Evolutionary conservation across 768 basidiomycete species (phyloP).

Genomic region (Hygrocybe punicea): DNA sequence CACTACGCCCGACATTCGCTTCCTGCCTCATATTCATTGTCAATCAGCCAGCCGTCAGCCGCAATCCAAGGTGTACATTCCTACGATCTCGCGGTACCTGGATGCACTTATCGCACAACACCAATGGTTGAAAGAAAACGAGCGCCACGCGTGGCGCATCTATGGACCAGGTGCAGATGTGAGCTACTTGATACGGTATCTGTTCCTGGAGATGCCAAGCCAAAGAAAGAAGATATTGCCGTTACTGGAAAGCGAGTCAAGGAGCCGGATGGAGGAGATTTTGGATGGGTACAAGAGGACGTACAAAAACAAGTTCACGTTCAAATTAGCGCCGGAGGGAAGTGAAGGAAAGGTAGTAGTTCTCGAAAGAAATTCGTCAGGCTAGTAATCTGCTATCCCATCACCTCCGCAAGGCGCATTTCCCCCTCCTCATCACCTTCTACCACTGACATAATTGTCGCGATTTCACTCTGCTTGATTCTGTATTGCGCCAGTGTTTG

Average conservation of each 20-base stretch:
- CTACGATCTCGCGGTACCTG: slow-evolving; percentile 4
- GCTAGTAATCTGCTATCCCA: slow-evolving; percentile 2
- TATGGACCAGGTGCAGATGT: slow-evolving; percentile 9
- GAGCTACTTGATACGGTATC: slow-evolving; percentile 10
- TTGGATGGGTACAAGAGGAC: slow-evolving; percentile 16
- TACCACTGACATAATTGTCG: neutral
- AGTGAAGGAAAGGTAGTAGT: neutral
- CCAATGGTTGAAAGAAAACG: slow-evolving; percentile 14
- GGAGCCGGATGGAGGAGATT: slow-evolving; percentile 15
- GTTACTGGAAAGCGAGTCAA: slow-evolving; percentile 12
- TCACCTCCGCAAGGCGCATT: neutral
- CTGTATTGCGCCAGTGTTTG: neutral
- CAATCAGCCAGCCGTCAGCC: slow-evolving; percentile 13
- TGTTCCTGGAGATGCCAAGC: slow-evolving; percentile 17
- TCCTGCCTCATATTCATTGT: slow-evolving; percentile 12
- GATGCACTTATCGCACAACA: slow-evolving; percentile 12
- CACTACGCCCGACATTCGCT: slow-evolving; percentile 10
- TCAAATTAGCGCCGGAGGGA: slow-evolving; percentile 4
- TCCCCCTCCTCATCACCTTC: neutral
- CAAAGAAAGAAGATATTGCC: slow-evolving; percentile 17
- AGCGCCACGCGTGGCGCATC: slow-evolving; percentile 6
- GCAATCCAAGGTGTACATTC: slow-evolving; percentile 7
- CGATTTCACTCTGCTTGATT: neutral
- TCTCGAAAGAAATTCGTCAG: neutral
- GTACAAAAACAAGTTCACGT: slow-evolving; percentile 9